Evolutionary conservation across 805 yeast species (phyloP).

Genomic region (Hanseniaspora occidentalis): DNA sequence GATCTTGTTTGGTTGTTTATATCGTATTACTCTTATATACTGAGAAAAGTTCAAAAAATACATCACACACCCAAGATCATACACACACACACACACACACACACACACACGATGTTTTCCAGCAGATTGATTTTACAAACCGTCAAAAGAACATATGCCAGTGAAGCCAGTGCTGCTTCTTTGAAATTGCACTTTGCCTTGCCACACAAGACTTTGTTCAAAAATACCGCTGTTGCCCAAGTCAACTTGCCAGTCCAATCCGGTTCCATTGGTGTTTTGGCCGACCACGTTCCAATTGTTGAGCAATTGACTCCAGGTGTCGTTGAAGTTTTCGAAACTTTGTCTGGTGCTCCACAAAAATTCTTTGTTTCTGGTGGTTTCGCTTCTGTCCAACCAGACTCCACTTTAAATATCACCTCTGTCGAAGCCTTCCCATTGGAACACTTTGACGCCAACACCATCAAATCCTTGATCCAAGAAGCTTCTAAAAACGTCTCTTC

Average conservation of each 20-base stretch:
- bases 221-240: constrained; percentile 41
- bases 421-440: constrained; percentile 92
- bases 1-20: too few relatives aligned
- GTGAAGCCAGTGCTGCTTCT: constrained; percentile 52
- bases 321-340: constrained; percentile 76
- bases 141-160: constrained; percentile 64
- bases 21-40: too few relatives aligned
- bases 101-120: constrained; percentile 5
- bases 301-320: constrained; percentile 96
- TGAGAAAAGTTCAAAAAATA: not conserved
- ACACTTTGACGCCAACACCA: constrained; percentile 67
- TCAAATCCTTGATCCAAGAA: constrained; percentile 73
- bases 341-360: constrained; percentile 51
- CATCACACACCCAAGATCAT: not conserved
- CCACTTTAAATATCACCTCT: constrained; percentile 79
- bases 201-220: constrained; percentile 65
- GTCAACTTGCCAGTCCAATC: constrained; percentile 92
- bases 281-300: constrained; percentile 94
- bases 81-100: not conserved
- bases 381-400: constrained; percentile 92
- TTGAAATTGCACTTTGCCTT: constrained; percentile 82
- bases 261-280: constrained; percentile 94
- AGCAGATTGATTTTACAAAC: constrained; percentile 17
- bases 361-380: constrained; percentile 93
- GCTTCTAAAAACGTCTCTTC: constrained; percentile 86